Percentiles rank a stretch among this genome's conserved stretches.
Evolutionary conservation across 129 eudicot genomes (phyloP).

Genomic region (Escallonia rubra): DNA sequence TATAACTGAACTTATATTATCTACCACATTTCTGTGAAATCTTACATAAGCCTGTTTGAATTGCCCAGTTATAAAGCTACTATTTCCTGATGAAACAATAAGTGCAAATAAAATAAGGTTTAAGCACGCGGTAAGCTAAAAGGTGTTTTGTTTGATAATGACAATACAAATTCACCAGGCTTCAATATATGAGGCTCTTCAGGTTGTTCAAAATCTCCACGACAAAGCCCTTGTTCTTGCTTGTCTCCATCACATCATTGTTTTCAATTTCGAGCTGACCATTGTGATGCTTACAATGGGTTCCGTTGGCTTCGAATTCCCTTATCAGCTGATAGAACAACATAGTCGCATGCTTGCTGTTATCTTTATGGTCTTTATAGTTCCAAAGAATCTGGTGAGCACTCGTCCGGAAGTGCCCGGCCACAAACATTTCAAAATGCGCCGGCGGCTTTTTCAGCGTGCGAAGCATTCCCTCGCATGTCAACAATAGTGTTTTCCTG

Average conservation of each 20-base stretch:
- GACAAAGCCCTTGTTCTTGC: too few relatives aligned
- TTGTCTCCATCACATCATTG: neutral
- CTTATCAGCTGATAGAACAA: conserved; percentile 6
- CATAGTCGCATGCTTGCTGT: neutral
- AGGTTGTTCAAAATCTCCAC: too few relatives aligned
- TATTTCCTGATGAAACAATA: too few relatives aligned
- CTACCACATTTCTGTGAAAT: too few relatives aligned
- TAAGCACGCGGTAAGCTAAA: too few relatives aligned
- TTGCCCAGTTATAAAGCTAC: too few relatives aligned
- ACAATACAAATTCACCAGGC: too few relatives aligned
- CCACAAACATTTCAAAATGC: conserved; percentile 13
- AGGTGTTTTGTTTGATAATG: too few relatives aligned
- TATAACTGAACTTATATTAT: too few relatives aligned
- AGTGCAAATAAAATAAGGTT: too few relatives aligned
- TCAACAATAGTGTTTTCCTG: neutral
- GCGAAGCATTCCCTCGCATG: conserved; percentile 10
- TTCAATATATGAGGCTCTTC: too few relatives aligned
- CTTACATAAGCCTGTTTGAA: too few relatives aligned
- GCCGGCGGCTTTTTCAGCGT: neutral
- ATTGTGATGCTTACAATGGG: conserved; percentile 22
- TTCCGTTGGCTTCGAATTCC: conserved; percentile 16
- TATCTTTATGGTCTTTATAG: conserved; percentile 1
- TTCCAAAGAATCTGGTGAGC: conserved; percentile 10
- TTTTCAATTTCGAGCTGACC: neutral
- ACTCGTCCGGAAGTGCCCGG: conserved; percentile 17